These are phyloP conservation scores for Fusarium secorum DNA, from an alignment of 2,329 filamentous ascomycete genomes.

Conservation along the genomic window DNA sequence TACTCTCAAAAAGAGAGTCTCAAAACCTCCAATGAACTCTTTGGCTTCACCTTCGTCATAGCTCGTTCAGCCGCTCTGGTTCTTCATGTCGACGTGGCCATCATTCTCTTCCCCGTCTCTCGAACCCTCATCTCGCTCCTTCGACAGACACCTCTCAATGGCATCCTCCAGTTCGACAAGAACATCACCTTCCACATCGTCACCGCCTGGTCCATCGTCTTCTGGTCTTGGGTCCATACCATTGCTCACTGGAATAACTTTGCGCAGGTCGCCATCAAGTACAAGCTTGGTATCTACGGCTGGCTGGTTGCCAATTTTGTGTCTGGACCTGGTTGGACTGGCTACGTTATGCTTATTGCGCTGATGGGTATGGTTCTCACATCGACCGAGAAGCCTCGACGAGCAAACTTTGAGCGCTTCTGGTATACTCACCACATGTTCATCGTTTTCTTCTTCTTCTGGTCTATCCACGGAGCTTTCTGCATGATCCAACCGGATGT, in stretches of 20 bases:
- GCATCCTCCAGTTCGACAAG: slow-evolving; percentile 88
- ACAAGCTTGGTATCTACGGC: slow-evolving; percentile 79
- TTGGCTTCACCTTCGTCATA: slow-evolving; percentile 79
- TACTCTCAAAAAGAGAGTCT: slow-evolving; percentile 81
- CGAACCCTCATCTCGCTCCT: slow-evolving; percentile 83
- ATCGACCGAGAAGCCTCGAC: slow-evolving; percentile 77
- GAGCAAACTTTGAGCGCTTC: slow-evolving; percentile 87
- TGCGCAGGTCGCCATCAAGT: slow-evolving; percentile 76
- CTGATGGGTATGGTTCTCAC: slow-evolving; percentile 82
- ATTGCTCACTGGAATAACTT: slow-evolving; percentile 90
- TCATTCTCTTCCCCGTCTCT: slow-evolving; percentile 84
- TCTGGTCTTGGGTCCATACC: slow-evolving; percentile 87
- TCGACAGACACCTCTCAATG: slow-evolving; percentile 82
- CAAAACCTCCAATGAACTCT: slow-evolving; percentile 68
- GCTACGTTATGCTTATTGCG: slow-evolving; percentile 82
- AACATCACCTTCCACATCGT: slow-evolving; percentile 89
- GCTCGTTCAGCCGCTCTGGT: slow-evolving; percentile 78
- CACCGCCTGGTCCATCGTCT: slow-evolving; percentile 86
- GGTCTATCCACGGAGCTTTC: slow-evolving; percentile 88
- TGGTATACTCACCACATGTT: slow-evolving; percentile 93
- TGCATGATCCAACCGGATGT: slow-evolving; percentile 90
- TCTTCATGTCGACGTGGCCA: slow-evolving; percentile 81
- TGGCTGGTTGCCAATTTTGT: slow-evolving; percentile 80
- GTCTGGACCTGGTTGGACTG: slow-evolving; percentile 84
- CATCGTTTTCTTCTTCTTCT: slow-evolving; percentile 88